Conservation (phyloP, 495 filamentous ascomycete species). For the Lophiostoma macrostomum region DNA sequence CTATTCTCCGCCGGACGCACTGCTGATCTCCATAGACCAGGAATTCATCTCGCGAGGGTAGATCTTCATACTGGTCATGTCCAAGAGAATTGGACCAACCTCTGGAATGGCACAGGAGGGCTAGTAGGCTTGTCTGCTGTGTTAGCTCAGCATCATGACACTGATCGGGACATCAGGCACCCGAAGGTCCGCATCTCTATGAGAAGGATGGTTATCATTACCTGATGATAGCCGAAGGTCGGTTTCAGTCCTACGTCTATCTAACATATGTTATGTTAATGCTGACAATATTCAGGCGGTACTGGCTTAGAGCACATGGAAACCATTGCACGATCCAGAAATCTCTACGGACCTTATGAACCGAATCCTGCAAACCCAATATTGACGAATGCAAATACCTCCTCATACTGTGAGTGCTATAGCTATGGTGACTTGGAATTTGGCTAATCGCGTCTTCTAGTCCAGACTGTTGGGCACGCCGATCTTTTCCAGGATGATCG, state of each 20-base stretch:
- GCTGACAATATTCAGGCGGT: slow-evolving; percentile 41
- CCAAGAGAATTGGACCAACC: slow-evolving; percentile 41
- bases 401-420: slow-evolving; percentile 37
- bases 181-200: slow-evolving; percentile 67
- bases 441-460: neutral
- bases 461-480: slow-evolving; percentile 51
- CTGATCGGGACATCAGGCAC: slow-evolving; percentile 33
- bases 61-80: slow-evolving; percentile 45
- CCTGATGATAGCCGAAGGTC: slow-evolving; percentile 61
- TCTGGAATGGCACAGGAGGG: slow-evolving; percentile 56
- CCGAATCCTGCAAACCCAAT: slow-evolving; percentile 52
- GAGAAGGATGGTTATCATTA: slow-evolving; percentile 65
- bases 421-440: neutral
- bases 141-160: neutral
- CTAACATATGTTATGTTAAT: too few species aligned
- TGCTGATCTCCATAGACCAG: slow-evolving; percentile 33
- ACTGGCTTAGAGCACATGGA: slow-evolving; percentile 56
- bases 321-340: slow-evolving; percentile 51
- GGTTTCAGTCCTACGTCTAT: neutral
- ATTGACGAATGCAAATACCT: slow-evolving; percentile 53
- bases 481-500: slow-evolving; percentile 49
- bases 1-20: neutral
- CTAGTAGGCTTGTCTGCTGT: slow-evolving; percentile 19
- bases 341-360: slow-evolving; percentile 56
- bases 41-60: slow-evolving; percentile 44